Conservation (phyloP, 1,139 yeast species). For the Kodamaea sp. region DNA sequence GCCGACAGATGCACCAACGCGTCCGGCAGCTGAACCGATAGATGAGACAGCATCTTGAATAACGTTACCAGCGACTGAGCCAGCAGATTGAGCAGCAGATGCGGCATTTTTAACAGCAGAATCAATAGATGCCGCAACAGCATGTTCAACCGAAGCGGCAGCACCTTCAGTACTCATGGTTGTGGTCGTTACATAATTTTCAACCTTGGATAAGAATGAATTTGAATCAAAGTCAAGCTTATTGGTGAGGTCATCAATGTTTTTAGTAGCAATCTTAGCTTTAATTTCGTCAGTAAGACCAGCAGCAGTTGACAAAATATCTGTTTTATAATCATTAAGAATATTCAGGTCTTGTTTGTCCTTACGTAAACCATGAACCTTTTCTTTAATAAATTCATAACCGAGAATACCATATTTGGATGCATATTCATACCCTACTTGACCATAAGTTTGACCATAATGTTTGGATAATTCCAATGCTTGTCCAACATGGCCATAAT, state of each 20-base stretch:
- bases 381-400: conserved; percentile 39
- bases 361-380: conserved; percentile 26
- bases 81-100: background rate
- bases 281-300: background rate
- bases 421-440: conserved; percentile 17
- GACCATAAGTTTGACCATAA: conserved; percentile 22
- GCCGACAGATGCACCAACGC: too few species aligned
- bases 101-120: conserved; percentile 3
- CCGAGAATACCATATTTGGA: conserved; percentile 18
- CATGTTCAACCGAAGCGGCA: conserved; percentile 5
- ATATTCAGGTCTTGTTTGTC: background rate
- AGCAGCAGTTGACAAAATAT: background rate
- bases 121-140: conserved; percentile 4
- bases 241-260: conserved; percentile 16
- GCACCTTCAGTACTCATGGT: conserved; percentile 9
- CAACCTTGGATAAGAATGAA: conserved; percentile 16
- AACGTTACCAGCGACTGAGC: background rate
- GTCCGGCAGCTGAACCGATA: too few species aligned
- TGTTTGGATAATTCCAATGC: conserved; percentile 16
- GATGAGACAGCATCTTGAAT: conserved; percentile 2
- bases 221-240: conserved; percentile 18
- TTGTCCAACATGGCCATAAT: background rate
- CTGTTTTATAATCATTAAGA: conserved; percentile 1
- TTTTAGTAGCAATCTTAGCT: conserved; percentile 4
- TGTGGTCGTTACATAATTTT: conserved; percentile 14